Base-by-base conservation (phyloP, 257 asterid genomes). In the Solanum medicagineum region DNA sequence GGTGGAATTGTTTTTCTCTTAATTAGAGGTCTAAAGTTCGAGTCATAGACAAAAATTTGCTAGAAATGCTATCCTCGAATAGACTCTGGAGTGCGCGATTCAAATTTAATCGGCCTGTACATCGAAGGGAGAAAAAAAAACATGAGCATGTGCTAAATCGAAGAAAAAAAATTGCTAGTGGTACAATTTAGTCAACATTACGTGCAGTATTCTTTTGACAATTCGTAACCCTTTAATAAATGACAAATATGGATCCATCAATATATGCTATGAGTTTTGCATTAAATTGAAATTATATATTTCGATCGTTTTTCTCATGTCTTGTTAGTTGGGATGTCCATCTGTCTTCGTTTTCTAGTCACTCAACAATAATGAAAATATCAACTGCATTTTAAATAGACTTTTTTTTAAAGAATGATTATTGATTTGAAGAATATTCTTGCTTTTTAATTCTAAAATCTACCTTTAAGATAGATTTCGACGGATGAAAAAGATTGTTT, bases 91-190 rank as follows among this genome's bases (percentile, higher is more conserved):
- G 0, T 36, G 1, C 0, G 7, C 0, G 42, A 36, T 36, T 36
- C 42, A 1, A 36, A 36, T 36, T 36, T 36, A 5, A 36, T 36
- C 42, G 42, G 6, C 42, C 0, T 4, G 6, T 0, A 36, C 40
- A 36, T 36, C 5, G 40, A 36, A 4, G 5, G 40, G 40, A 4
- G 40, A 4, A 36, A 4, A 36, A 36, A 36, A 36, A 79, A 79
- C 83, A 79, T 53, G 83, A 79, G 14, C 83, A 79, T 79, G 66
- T 79, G 49, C 83, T 26, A 14, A 15, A 51, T 79, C 22, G 47
- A 77, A 51, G 65, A 53, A 19, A 79, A 53, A 70, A 79, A 69
- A 10, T n/a, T 79, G 17, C 4, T 4, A 77, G 65, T 9, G 12
- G 22, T 24, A 79, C 65, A 10, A 15, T 53, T 51, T 79, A 79